Conservation (phyloP, 306 rosid species). For the Rubus parviflorus region DNA sequence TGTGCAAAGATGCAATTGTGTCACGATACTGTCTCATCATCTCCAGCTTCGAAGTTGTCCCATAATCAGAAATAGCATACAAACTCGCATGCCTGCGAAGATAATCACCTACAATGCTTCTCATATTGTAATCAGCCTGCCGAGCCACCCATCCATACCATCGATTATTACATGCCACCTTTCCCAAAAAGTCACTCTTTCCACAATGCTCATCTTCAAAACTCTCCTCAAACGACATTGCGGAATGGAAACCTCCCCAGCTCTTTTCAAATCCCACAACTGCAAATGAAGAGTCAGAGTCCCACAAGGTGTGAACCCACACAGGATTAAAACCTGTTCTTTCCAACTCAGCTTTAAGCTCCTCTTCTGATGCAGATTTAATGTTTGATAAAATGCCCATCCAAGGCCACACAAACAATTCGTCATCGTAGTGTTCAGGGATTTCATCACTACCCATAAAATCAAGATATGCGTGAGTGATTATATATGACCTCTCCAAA, state of each 20-base stretch:
- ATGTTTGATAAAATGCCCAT: constrained; percentile 42
- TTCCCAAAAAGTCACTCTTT: constrained; percentile 38
- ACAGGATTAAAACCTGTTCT: constrained; percentile 62
- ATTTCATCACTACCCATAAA: background rate
- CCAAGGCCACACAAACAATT: constrained; percentile 64
- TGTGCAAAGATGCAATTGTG: constrained; percentile 37
- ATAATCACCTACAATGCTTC: constrained; percentile 29
- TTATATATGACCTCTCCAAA: constrained; percentile 35
- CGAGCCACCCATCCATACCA: constrained; percentile 70
- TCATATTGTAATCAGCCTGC: constrained; percentile 33
- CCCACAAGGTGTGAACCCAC: constrained; percentile 65
- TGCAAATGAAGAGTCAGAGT: constrained; percentile 44
- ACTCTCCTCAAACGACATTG: constrained; percentile 59
- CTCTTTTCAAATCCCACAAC: constrained; percentile 52
- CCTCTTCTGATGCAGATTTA: constrained; percentile 24
- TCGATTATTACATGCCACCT: background rate
- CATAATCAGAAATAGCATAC: constrained; percentile 31
- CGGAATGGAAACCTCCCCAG: constrained; percentile 69
- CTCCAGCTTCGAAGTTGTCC: constrained; percentile 42
- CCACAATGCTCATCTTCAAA: constrained; percentile 48
- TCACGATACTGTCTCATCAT: constrained; percentile 36
- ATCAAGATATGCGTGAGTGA: constrained; percentile 32
- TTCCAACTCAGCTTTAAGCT: constrained; percentile 48
- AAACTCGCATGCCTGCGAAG: constrained; percentile 41
- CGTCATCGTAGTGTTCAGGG: constrained; percentile 10